A percentile compares a stretch with the other conserved stretches of the same genome.
Conservation (phyloP, 2,329 filamentous ascomycete species). For the Plectosphaerella sp. region DNA sequence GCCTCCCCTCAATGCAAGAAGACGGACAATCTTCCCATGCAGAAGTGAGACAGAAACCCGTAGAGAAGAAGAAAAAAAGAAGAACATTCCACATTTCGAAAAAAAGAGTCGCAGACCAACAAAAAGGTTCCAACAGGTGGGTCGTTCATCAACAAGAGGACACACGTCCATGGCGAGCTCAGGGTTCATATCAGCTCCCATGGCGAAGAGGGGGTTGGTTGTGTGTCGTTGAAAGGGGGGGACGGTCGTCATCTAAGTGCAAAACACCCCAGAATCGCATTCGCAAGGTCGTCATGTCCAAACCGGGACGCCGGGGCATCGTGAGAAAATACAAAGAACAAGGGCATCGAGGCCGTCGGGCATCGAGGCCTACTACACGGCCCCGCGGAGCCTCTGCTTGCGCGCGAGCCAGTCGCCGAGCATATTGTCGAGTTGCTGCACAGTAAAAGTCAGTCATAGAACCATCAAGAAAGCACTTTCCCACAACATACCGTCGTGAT, state of each 20-base stretch:
- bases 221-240: neutral
- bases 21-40: no score
- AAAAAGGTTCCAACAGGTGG: constrained; percentile 1
- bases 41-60: no score
- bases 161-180: constrained; percentile 5
- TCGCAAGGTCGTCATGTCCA: constrained; percentile 5
- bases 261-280: no score
- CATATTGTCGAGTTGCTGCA: constrained; percentile 77
- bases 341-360: neutral
- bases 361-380: constrained; percentile 25
- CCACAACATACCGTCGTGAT: constrained; percentile 67
- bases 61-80: no score
- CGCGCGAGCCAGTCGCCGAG: constrained; percentile 76
- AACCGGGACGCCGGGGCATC: constrained; percentile 4
- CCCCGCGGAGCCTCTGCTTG: constrained; percentile 57
- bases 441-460: constrained; percentile 14
- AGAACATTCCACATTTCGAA: no score
- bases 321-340: constrained; percentile 5
- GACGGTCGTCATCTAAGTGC: neutral
- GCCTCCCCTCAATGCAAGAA: no score
- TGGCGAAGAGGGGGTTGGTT: constrained; percentile 2
- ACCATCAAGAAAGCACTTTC: neutral
- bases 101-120: neutral
- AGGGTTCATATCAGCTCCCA: constrained; percentile 16
- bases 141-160: constrained; percentile 4